phyloP scores from a whole-genome alignment of 2,329 filamentous ascomycete species.

The Microascus cirrosus region DNA sequence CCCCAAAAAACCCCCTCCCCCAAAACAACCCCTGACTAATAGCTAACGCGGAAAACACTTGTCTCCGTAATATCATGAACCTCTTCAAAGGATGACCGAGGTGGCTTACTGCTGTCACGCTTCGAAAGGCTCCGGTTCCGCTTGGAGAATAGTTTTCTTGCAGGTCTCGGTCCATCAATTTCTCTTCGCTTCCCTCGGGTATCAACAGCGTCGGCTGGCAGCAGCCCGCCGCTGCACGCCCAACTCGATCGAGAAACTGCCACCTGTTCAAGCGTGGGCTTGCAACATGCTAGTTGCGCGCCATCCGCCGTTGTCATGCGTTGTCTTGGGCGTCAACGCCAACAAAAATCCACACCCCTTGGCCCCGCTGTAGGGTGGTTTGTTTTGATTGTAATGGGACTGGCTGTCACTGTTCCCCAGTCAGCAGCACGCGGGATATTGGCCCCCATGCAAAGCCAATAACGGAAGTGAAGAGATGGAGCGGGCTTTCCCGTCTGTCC shows the following conservation, averaged over 20 bases:
- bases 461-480: background rate
- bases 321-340: conserved; percentile 1
- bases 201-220: background rate
- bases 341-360: background rate
- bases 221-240: background rate
- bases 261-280: background rate
- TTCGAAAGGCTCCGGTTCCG: background rate
- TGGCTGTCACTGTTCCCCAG: background rate
- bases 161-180: background rate
- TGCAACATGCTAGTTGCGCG: background rate
- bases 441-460: background rate
- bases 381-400: background rate
- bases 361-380: background rate
- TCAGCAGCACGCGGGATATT: background rate
- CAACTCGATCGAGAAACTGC: too few relatives aligned
- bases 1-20: too few relatives aligned
- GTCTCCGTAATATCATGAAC: too few relatives aligned
- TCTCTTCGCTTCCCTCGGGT: conserved; percentile 5
- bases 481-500: background rate
- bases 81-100: too few relatives aligned
- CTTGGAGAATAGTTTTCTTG: background rate
- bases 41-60: too few relatives aligned
- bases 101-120: too few relatives aligned
- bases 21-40: too few relatives aligned
- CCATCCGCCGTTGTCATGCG: background rate